Conservation (phyloP, 2,329 filamentous ascomycete genomes). For the Fusarium penzigii region DNA sequence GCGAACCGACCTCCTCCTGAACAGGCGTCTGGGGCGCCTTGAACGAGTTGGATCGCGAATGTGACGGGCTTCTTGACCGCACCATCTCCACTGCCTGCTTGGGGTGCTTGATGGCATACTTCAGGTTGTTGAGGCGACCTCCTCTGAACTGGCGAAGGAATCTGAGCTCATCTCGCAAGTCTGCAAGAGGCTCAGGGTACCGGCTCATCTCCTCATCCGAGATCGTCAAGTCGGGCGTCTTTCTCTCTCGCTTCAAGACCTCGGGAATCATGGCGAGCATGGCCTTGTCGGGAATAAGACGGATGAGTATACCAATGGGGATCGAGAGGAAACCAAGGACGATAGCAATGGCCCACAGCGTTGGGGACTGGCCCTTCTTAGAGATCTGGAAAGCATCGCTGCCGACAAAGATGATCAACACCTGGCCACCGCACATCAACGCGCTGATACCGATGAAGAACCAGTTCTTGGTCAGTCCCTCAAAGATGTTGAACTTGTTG, state of each 20-base stretch:
- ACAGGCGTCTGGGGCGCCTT: slow-evolving; percentile 63
- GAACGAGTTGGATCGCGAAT: slow-evolving; percentile 65
- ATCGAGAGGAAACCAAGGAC: slow-evolving; percentile 83
- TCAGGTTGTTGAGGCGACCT: slow-evolving; percentile 78
- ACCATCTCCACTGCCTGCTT: slow-evolving; percentile 64
- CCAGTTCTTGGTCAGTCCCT: slow-evolving; percentile 79
- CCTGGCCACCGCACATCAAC: slow-evolving; percentile 86
- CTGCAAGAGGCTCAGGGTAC: slow-evolving; percentile 72
- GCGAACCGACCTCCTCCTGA: slow-evolving; percentile 53
- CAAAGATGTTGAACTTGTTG: slow-evolving; percentile 94
- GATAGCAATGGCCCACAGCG: slow-evolving; percentile 86
- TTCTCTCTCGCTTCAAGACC: slow-evolving; percentile 49
- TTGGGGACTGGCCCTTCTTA: slow-evolving; percentile 59
- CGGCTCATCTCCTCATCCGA: slow-evolving; percentile 67
- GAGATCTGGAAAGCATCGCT: slow-evolving; percentile 77
- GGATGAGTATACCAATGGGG: slow-evolving; percentile 77
- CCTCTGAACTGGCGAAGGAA: slow-evolving; percentile 81
- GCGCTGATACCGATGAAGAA: slow-evolving; percentile 87
- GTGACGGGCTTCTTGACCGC: slow-evolving; percentile 63
- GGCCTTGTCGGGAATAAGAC: slow-evolving; percentile 76
- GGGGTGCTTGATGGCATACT: slow-evolving; percentile 75
- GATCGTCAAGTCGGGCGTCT: slow-evolving; percentile 58
- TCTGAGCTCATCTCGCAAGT: slow-evolving; percentile 77
- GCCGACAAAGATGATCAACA: slow-evolving; percentile 88
- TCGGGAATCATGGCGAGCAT: slow-evolving; percentile 55